Evolutionary conservation across 345 rosid species (phyloP).

Genomic region (Angophora floribunda): DNA sequence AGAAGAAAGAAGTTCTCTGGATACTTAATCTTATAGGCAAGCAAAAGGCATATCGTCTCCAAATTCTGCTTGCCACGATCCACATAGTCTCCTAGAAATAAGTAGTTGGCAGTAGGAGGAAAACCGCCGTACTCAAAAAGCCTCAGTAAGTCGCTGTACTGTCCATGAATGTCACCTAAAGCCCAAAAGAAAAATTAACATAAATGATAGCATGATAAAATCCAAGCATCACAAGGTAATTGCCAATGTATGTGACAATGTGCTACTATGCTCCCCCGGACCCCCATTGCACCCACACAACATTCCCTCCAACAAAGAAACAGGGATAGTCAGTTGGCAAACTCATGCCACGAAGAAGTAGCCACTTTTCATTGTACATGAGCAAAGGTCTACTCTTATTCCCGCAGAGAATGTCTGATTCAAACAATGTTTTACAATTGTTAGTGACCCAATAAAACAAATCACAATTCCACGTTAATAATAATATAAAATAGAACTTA

Average conservation of each 20-base stretch:
- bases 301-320: neutral
- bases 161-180: conserved; percentile 92
- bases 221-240: neutral
- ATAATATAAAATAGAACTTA: neutral
- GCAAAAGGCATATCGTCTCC: conserved; percentile 90
- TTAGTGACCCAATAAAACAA: neutral
- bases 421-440: neutral
- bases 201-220: neutral
- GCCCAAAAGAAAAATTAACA: neutral
- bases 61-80: conserved; percentile 96
- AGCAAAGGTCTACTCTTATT: neutral
- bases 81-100: conserved; percentile 90
- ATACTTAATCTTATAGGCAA: conserved; percentile 85
- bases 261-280: neutral
- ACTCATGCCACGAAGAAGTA: neutral
- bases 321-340: neutral
- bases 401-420: neutral
- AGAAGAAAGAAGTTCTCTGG: conserved; percentile 89
- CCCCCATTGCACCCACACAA: neutral
- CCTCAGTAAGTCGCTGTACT: conserved; percentile 81
- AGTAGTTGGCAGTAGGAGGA: conserved; percentile 84
- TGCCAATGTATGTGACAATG: neutral
- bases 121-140: conserved; percentile 93
- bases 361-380: neutral
- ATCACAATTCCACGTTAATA: neutral